phyloP scores from a whole-genome alignment of 768 basidiomycete genomes.

The Coprinopsis strossmayeri region DNA sequence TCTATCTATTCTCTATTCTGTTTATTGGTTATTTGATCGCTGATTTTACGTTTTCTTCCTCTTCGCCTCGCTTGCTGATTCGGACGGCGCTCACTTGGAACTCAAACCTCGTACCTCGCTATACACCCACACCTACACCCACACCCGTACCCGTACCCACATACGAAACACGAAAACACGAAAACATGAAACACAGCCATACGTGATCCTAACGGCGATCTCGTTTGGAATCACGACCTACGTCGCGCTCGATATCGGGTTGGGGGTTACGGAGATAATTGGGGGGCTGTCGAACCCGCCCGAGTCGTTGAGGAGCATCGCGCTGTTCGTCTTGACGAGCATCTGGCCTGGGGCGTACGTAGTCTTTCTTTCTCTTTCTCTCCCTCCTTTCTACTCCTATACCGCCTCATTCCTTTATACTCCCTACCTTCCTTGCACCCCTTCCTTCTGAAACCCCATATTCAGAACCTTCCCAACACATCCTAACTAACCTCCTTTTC shows the following conservation, averaged over 20 bases:
- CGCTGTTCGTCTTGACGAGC: slow-evolving; percentile 66
- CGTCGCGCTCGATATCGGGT: slow-evolving; percentile 71
- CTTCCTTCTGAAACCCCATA: neutral
- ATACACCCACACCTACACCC: no score
- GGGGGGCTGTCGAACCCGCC: slow-evolving; percentile 53
- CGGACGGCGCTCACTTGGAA: no score
- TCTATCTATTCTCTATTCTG: neutral
- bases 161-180: no score
- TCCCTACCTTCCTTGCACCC: neutral
- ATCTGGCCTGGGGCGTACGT: slow-evolving; percentile 28
- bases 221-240: slow-evolving; percentile 74
- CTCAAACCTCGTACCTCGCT: no score
- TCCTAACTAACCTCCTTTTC: slow-evolving; percentile 1
- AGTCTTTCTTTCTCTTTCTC: neutral
- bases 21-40: neutral
- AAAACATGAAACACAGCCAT: no score
- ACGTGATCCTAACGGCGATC: slow-evolving; percentile 44
- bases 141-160: no score
- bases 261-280: slow-evolving; percentile 57
- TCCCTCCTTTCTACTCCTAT: neutral
- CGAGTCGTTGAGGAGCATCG: slow-evolving; percentile 49
- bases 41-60: neutral
- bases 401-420: slow-evolving; percentile 1
- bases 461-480: no score
- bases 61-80: neutral